Percentiles rank a stretch among this genome's conserved stretches.
These are phyloP conservation scores for Cyphellophora europaea DNA, from an alignment of 2,329 filamentous ascomycete genomes.

Conservation along the genomic window DNA sequence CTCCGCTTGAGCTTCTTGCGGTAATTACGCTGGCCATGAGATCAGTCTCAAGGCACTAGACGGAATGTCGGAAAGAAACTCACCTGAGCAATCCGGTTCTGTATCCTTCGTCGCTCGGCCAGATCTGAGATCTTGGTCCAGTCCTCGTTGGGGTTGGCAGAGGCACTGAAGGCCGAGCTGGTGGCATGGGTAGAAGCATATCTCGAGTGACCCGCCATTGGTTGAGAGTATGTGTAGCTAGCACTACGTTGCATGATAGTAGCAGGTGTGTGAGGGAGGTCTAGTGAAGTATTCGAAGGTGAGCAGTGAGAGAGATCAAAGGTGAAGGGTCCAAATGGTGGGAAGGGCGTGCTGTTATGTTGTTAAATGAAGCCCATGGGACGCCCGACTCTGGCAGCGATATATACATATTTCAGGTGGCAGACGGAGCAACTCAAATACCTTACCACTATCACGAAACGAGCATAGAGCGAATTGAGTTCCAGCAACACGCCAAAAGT, in stretches of 20 bases:
- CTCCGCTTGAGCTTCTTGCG: slow-evolving; percentile 61
- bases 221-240: slow-evolving; percentile 15
- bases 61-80: not conserved
- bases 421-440: too few species aligned
- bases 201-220: slow-evolving; percentile 15
- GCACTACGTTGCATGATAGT: slow-evolving; percentile 17
- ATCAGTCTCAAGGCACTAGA: slow-evolving; percentile 16
- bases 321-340: too few species aligned
- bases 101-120: slow-evolving; percentile 84
- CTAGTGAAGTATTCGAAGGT: not conserved
- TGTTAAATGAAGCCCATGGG: too few species aligned
- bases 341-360: too few species aligned
- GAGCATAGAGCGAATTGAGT: too few species aligned
- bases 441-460: too few species aligned
- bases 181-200: slow-evolving; percentile 53
- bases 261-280: not conserved
- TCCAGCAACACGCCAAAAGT: too few species aligned
- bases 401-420: too few species aligned
- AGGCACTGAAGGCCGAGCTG: slow-evolving; percentile 89
- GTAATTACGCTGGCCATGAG: slow-evolving; percentile 16
- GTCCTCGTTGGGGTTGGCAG: slow-evolving; percentile 91
- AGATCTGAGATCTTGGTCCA: slow-evolving; percentile 99
- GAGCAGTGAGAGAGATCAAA: not conserved
- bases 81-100: slow-evolving; percentile 86
- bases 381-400: too few species aligned